A percentile compares a stretch with the other conserved stretches of the same genome.
Conservation (phyloP, 768 basidiomycete genomes). For the Tulasnella sp. region DNA sequence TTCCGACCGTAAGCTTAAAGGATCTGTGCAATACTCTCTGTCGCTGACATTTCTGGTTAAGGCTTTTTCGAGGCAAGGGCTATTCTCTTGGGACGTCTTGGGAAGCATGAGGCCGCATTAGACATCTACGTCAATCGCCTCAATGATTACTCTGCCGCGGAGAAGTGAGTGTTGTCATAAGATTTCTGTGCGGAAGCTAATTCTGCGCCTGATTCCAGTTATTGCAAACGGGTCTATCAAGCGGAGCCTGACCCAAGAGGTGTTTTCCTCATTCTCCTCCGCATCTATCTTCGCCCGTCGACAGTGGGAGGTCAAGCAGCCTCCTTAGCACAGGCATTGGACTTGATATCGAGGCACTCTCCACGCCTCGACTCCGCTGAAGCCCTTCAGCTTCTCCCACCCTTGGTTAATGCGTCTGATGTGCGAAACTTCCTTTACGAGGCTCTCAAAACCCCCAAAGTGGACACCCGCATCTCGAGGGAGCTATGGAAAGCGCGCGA, state of each 20-base stretch:
- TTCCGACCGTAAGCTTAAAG: conserved; percentile 64
- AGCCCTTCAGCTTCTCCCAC: conserved; percentile 84
- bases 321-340: conserved; percentile 78
- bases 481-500: conserved; percentile 73
- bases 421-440: conserved; percentile 78
- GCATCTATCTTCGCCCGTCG: conserved; percentile 83
- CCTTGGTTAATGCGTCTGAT: conserved; percentile 82
- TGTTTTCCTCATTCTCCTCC: conserved; percentile 83
- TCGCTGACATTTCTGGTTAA: conserved; percentile 42
- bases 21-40: neutral
- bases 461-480: conserved; percentile 69
- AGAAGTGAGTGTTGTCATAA: conserved; percentile 61
- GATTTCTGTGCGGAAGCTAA: neutral
- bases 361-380: conserved; percentile 79
- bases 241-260: conserved; percentile 54
- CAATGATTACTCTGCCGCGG: conserved; percentile 81
- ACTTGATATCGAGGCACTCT: conserved; percentile 84
- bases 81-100: conserved; percentile 84
- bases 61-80: conserved; percentile 92
- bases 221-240: conserved; percentile 83
- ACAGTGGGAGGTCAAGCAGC: conserved; percentile 32
- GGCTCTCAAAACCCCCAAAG: conserved; percentile 64
- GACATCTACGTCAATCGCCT: conserved; percentile 91
- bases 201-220: conserved; percentile 52
- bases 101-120: conserved; percentile 91